Evolutionary conservation across 495 filamentous ascomycete species (phyloP).

Genomic region (Podospora anserina): DNA sequence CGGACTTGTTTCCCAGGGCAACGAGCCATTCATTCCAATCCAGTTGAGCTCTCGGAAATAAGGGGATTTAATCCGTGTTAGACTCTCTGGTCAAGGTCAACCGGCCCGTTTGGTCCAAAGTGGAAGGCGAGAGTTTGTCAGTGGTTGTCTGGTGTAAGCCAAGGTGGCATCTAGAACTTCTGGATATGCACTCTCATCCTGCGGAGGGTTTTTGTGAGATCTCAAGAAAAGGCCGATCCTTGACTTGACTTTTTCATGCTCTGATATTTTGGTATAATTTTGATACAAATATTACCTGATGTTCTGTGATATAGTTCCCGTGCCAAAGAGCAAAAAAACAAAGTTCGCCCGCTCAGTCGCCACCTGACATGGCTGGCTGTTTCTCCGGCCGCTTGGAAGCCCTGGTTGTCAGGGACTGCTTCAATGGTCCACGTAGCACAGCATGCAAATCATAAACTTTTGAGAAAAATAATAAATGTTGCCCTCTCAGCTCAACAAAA

Average conservation of each 20-base stretch:
- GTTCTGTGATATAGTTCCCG: neutral
- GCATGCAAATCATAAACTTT: neutral
- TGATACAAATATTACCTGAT: neutral
- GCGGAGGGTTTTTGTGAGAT: neutral
- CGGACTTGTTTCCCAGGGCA: neutral
- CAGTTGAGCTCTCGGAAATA: neutral
- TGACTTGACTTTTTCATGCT: too few species aligned
- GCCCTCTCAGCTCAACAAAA: neutral
- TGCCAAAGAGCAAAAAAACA: neutral
- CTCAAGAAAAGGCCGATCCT: neutral
- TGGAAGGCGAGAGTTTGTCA: neutral
- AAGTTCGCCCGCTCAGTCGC: neutral
- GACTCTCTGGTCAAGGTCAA: neutral
- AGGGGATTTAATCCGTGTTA: neutral
- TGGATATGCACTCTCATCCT: neutral
- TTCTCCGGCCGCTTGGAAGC: neutral
- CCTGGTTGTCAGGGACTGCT: neutral
- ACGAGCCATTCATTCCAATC: neutral
- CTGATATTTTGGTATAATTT: neutral
- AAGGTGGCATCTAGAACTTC: neutral
- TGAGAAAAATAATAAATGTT: neutral
- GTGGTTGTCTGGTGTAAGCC: neutral
- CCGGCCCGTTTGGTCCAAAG: neutral
- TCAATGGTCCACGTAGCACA: neutral
- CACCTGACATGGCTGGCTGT: neutral